Evolutionary conservation across 176 grass and related monocot genomes (phyloP).

Genomic region (Carex littledalei): DNA sequence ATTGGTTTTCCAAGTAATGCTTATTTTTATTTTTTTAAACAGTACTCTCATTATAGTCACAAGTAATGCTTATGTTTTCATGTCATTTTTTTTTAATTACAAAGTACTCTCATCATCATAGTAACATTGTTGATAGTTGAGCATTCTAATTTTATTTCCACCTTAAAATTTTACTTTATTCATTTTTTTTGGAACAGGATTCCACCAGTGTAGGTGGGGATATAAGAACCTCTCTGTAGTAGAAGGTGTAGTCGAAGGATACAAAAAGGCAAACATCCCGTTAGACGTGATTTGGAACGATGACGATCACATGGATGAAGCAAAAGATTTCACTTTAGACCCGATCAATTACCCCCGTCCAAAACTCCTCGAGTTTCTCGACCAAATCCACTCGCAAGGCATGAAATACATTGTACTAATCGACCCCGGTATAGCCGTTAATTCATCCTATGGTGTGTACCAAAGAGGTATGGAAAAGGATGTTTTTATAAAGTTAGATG

Average conservation of each 20-base stretch:
- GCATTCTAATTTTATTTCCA: neutral
- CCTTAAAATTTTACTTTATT: neutral
- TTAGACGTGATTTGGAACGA: constrained; percentile 97
- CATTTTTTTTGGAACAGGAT: constrained; percentile 37
- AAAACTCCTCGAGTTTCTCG: constrained; percentile 62
- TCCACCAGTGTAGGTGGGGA: constrained; percentile 96
- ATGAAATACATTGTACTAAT: constrained; percentile 98
- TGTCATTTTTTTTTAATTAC: neutral
- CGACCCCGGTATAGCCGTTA: constrained; percentile 80
- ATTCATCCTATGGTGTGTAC: constrained; percentile 67
- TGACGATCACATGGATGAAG: constrained; percentile 87
- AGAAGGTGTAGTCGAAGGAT: constrained; percentile 70
- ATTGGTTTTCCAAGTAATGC: too few relatives aligned
- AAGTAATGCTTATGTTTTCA: neutral
- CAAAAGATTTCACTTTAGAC: constrained; percentile 85
- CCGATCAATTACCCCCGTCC: constrained; percentile 69
- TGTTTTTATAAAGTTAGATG: constrained; percentile 80
- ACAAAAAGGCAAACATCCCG: constrained; percentile 67
- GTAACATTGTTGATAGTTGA: neutral
- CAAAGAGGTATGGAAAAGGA: constrained; percentile 61
- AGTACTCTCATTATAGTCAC: neutral
- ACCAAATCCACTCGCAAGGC: constrained; percentile 58
- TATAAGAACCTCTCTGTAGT: constrained; percentile 91
- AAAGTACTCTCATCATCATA: neutral
- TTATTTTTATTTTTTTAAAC: too few relatives aligned